These are phyloP conservation scores for Ottelia alismoides DNA, from an alignment of 106 monocot species.

Conservation along the genomic window DNA sequence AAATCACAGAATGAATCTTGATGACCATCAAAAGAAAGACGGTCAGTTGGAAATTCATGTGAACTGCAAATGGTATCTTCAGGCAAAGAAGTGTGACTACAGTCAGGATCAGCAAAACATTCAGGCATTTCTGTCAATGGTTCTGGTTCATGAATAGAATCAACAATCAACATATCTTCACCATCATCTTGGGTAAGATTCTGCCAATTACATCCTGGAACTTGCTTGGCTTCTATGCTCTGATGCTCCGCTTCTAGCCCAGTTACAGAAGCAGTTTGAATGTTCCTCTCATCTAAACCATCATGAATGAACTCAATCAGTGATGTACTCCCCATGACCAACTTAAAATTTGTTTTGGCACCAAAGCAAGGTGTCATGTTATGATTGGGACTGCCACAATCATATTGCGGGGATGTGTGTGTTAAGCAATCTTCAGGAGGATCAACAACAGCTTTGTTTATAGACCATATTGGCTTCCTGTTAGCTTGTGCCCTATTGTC, in stretches of 20 bases:
- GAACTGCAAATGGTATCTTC: too few species aligned
- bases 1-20: too few species aligned
- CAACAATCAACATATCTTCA: constrained; percentile 3
- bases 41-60: too few species aligned
- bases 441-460: constrained; percentile 31
- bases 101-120: too few species aligned
- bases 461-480: constrained; percentile 18
- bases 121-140: too few species aligned
- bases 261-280: constrained; percentile 16
- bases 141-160: constrained; percentile 2
- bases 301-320: constrained; percentile 21
- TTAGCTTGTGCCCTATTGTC: constrained; percentile 16
- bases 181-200: constrained; percentile 2
- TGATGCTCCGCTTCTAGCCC: constrained; percentile 7
- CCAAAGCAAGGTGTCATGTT: constrained; percentile 33
- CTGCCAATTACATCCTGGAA: constrained; percentile 7
- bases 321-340: constrained; percentile 11
- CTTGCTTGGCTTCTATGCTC: constrained; percentile 12
- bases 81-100: too few species aligned
- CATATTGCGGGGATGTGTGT: constrained; percentile 22
- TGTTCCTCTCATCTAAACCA: constrained; percentile 20
- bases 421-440: constrained; percentile 34
- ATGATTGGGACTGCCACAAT: constrained; percentile 63
- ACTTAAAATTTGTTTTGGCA: constrained; percentile 32
- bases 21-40: too few species aligned